Evolutionary conservation across 1,139 yeast genomes (phyloP).

Genomic region (Hanseniaspora uvarum): DNA sequence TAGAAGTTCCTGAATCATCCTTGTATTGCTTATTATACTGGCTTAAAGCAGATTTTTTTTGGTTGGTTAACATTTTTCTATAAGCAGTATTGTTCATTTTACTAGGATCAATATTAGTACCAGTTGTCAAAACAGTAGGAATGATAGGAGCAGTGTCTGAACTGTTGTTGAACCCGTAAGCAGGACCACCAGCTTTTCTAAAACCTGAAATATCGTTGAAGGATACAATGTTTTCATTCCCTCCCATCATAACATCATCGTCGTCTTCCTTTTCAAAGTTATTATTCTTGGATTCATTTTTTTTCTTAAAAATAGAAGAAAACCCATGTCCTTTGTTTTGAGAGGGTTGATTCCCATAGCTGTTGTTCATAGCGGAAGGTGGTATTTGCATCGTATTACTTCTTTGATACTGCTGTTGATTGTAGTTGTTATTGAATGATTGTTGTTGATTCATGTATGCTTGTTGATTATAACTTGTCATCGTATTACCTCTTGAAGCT

Average conservation of each 20-base stretch:
- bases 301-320: slow-evolving; percentile 39
- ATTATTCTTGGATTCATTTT: slow-evolving; percentile 25
- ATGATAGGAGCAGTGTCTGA: slow-evolving; percentile 61
- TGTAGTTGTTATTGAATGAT: neutral
- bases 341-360: slow-evolving; percentile 19
- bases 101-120: slow-evolving; percentile 23
- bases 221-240: slow-evolving; percentile 41
- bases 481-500: slow-evolving; percentile 7
- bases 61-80: slow-evolving; percentile 58
- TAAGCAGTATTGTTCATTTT: slow-evolving; percentile 46
- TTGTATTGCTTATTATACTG: slow-evolving; percentile 35
- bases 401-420: slow-evolving; percentile 4
- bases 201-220: slow-evolving; percentile 55
- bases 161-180: slow-evolving; percentile 40
- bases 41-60: slow-evolving; percentile 48
- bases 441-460: neutral
- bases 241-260: slow-evolving; percentile 36
- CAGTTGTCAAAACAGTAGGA: slow-evolving; percentile 44
- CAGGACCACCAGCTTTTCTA: slow-evolving; percentile 49
- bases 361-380: slow-evolving; percentile 1
- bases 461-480: slow-evolving; percentile 1
- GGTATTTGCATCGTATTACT: slow-evolving; percentile 12
- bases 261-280: slow-evolving; percentile 29
- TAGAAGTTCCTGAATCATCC: slow-evolving; percentile 20
- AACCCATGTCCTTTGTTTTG: slow-evolving; percentile 16